Evolutionary conservation across 73 alveolate genomes (phyloP).

Genomic region (Paramecium bursaria): DNA sequence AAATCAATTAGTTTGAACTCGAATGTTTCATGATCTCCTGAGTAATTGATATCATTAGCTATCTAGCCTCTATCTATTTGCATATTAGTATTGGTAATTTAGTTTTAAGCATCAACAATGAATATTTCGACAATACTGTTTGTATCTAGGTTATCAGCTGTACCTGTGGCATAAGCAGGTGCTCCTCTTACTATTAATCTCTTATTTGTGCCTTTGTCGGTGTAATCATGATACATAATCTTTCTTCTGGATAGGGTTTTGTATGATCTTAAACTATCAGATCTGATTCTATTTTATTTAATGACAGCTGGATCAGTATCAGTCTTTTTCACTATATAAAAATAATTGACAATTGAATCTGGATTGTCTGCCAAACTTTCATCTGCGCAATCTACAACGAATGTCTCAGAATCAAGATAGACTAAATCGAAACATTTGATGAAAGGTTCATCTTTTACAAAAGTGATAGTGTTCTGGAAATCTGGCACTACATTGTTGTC

Average conservation of each 20-base stretch:
- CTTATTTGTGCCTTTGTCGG: neutral
- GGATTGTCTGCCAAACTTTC: neutral
- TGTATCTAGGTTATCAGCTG: neutral
- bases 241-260: conserved; percentile 7
- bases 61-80: conserved; percentile 1
- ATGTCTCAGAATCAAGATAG: conserved; percentile 4
- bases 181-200: conserved; percentile 41
- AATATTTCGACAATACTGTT: conserved; percentile 25
- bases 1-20: conserved; percentile 7
- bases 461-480: neutral
- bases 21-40: conserved; percentile 9
- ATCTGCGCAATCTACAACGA: conserved; percentile 29
- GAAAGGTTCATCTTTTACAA: neutral
- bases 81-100: neutral
- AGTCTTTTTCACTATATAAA: conserved; percentile 2
- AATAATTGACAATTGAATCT: neutral
- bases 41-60: neutral
- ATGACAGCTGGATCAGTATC: conserved; percentile 2
- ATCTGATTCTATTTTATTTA: neutral
- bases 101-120: neutral
- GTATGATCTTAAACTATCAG: neutral
- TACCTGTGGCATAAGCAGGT: conserved; percentile 16
- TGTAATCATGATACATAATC: conserved; percentile 28
- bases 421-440: conserved; percentile 48
- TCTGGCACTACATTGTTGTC: conserved; percentile 1